Percentiles rank a stretch among this genome's conserved stretches.
Conservation (phyloP, 1,139 yeast genomes). For the Lodderomyces metapsilosis region DNA sequence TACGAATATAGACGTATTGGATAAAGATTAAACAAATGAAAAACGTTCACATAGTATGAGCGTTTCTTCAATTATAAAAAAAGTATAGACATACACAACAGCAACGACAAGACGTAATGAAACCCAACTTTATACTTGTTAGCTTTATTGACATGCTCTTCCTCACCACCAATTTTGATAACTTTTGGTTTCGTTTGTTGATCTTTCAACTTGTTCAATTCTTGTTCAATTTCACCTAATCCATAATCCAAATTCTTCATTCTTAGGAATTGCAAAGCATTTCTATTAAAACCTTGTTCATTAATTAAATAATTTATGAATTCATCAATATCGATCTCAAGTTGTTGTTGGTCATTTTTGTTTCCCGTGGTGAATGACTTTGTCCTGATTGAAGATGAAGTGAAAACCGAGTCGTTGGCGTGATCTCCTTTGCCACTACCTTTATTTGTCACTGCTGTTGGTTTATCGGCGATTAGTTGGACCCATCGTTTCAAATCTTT, state of each 20-base stretch:
- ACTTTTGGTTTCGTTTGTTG: conserved; percentile 14
- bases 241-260: conserved; percentile 32
- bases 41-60: too few species aligned
- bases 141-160: not conserved
- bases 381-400: not conserved
- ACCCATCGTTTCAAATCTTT: conserved; percentile 27
- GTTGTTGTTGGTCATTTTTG: conserved; percentile 10
- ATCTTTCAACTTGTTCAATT: conserved; percentile 31
- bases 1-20: conserved; percentile 54
- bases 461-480: conserved; percentile 19
- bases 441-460: conserved; percentile 3
- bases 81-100: conserved; percentile 6
- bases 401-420: too few species aligned
- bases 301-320: conserved; percentile 28
- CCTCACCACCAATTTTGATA: conserved; percentile 39
- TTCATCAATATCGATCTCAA: conserved; percentile 26
- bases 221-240: conserved; percentile 36
- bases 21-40: conserved; percentile 15
- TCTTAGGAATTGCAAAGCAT: conserved; percentile 29
- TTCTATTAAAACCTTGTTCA: conserved; percentile 28
- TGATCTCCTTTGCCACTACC: too few species aligned
- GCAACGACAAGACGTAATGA: not conserved
- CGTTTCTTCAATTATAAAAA: too few species aligned
- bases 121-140: not conserved
- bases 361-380: conserved; percentile 4